These are phyloP conservation scores for Aspergillus arachidicola DNA, from an alignment of 2,329 filamentous ascomycete species.

Conservation along the genomic window DNA sequence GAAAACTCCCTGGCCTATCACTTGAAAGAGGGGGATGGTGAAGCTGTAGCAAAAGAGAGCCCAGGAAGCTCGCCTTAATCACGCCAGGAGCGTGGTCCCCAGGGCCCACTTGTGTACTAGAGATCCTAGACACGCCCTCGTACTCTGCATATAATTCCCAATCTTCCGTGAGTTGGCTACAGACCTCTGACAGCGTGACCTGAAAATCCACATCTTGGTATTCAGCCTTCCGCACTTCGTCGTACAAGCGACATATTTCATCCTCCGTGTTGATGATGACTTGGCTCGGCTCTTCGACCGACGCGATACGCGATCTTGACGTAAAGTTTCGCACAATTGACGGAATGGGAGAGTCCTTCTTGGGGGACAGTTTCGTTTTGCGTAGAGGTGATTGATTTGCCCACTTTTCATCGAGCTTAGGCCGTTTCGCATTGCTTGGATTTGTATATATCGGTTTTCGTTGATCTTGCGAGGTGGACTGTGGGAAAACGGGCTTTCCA, in stretches of 20 bases:
- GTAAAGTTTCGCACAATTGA: slow-evolving; percentile 72
- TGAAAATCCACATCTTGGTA: slow-evolving; percentile 35
- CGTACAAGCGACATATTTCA: slow-evolving; percentile 66
- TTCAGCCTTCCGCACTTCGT: slow-evolving; percentile 39
- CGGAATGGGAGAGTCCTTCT: slow-evolving; percentile 65
- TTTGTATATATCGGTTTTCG: slow-evolving; percentile 47
- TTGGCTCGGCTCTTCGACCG: slow-evolving; percentile 68
- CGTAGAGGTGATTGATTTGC: slow-evolving; percentile 34
- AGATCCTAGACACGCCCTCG: slow-evolving; percentile 49
- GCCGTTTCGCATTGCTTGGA: slow-evolving; percentile 44
- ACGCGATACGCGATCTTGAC: slow-evolving; percentile 58
- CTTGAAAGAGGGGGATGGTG: slow-evolving; percentile 65
- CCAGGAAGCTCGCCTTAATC: slow-evolving; percentile 77
- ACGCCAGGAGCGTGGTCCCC: slow-evolving; percentile 64
- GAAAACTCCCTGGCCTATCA: slow-evolving; percentile 23
- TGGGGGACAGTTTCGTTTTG: slow-evolving; percentile 39
- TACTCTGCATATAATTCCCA: slow-evolving; percentile 39
- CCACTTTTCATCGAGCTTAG: slow-evolving; percentile 46
- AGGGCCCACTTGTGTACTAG: slow-evolving; percentile 64
- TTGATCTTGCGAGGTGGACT: slow-evolving; percentile 20
- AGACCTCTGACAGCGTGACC: slow-evolving; percentile 35
- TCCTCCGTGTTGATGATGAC: slow-evolving; percentile 77
- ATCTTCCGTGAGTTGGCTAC: slow-evolving; percentile 36
- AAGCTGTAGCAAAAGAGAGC: slow-evolving; percentile 74
- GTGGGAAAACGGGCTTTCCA: slow-evolving; percentile 26